Conservation (phyloP, 176 grass and related monocot genomes). For the Bothriochloa decipiens region DNA sequence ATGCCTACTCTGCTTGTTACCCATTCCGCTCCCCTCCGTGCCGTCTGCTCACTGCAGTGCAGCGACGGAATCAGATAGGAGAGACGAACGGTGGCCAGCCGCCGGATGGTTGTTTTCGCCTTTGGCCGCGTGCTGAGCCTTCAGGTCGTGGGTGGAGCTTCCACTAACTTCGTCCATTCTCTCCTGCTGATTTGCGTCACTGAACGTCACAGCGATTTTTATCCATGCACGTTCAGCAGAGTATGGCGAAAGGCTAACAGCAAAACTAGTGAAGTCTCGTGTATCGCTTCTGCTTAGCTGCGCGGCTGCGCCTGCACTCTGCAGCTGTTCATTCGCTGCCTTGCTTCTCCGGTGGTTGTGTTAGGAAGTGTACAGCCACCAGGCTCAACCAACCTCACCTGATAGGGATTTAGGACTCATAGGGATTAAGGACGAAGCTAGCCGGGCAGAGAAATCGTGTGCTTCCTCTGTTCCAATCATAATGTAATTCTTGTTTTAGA, state of each 20-base stretch:
- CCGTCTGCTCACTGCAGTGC: neutral
- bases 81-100: neutral
- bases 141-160: neutral
- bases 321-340: neutral
- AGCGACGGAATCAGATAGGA: too few relatives aligned
- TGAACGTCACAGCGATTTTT: neutral
- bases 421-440: too few relatives aligned
- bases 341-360: too few relatives aligned
- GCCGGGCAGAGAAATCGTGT: too few relatives aligned
- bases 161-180: neutral
- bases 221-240: neutral
- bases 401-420: too few relatives aligned
- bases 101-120: constrained; percentile 15
- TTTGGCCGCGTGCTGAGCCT: constrained; percentile 20
- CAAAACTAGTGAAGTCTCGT: too few relatives aligned
- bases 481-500: too few relatives aligned
- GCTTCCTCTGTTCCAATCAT: too few relatives aligned
- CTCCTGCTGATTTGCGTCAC: neutral
- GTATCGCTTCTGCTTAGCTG: neutral
- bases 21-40: neutral
- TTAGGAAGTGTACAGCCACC: too few relatives aligned
- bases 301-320: neutral
- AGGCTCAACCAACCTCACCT: too few relatives aligned
- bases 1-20: constrained; percentile 7
- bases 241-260: too few relatives aligned